A percentile compares a stretch with the other conserved stretches of the same genome.
Evolutionary conservation across 2,329 filamentous ascomycete genomes (phyloP).

Genomic region (Botrytis elliptica): DNA sequence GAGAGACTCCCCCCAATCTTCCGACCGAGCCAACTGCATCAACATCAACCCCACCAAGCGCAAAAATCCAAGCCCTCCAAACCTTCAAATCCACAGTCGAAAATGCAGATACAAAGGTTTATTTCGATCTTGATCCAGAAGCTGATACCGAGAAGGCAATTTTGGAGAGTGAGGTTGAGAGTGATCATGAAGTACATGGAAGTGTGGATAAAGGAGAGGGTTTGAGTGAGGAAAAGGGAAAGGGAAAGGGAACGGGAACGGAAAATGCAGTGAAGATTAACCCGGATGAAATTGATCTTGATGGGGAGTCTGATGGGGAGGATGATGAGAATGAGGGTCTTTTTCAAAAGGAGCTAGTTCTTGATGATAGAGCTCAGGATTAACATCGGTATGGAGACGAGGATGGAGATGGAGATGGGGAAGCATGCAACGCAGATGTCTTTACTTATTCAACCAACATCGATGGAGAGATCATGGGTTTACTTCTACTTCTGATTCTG

Average conservation of each 20-base stretch:
- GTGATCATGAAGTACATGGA: not conserved
- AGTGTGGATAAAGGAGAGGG: no score
- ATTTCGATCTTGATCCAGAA: not conserved
- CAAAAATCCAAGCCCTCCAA: not conserved
- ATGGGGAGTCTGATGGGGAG: not conserved
- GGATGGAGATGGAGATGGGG: not conserved
- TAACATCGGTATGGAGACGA: not conserved
- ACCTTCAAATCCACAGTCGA: not conserved
- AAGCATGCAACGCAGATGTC: no score
- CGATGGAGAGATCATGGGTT: not conserved
- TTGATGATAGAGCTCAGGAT: not conserved
- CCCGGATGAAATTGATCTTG: conserved; percentile 14
- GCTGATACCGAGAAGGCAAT: not conserved
- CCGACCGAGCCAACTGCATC: not conserved
- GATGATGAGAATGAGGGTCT: not conserved
- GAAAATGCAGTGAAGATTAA: not conserved
- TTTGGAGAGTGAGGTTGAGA: not conserved
- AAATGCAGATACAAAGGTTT: conserved; percentile 2
- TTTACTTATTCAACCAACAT: not conserved
- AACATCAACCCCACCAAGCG: rapidly evolving
- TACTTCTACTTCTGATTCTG: not conserved
- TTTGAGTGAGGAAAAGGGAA: not conserved
- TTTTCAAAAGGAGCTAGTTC: not conserved
- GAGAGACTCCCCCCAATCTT: not conserved
- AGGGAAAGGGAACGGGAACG: not conserved